Evolutionary conservation across 345 rosid genomes (phyloP), one percentile per base, ranked within the genome.

Genomic region (Citrus mangshanensis): DNA sequence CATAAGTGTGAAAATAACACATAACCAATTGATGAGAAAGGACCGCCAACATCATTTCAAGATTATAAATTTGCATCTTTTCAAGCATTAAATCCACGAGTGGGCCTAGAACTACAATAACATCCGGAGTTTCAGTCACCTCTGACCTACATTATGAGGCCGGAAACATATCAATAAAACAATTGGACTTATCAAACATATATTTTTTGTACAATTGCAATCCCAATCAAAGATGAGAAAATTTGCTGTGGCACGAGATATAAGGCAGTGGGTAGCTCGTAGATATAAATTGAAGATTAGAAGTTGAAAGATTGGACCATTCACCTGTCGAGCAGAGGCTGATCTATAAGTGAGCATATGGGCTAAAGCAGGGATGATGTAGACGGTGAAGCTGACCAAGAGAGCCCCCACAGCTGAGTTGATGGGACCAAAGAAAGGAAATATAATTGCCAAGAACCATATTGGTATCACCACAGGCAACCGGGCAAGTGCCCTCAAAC

Each of bases 401-500:
- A 93, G 95, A 63, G 98, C 86, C 30, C 96, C 96, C 56, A 93
- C 98, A 38, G 98, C 91, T 2, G 98, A 93, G 89, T 91, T 93
- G 14, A 93, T 93, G 59, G 98, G 98, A 14, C 98, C 98, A 9
- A 93, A 93, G 89, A 93, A 93, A 30, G 95, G 98, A 74, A 93
- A 93, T 78, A 93, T 84, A 60, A 93, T 93, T 65, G 97, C 97
- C 80, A 93, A 80, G 88, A 93, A 93, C 95, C 95, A 90, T 68
- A 93, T 93, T 0, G 95, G 98, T 62, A 93, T 75, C 78, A 93
- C 98, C 80, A 93, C 96, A 0, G 96, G 96, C 54, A 93, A 77
- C 68, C 96, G 83, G 61, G 84, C 85, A 6, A 94, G 72, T 63
- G 98, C 98, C 81, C 91, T 86, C 62, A 91, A 70, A 49, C 85